phyloP scores from a whole-genome alignment of 2,329 filamentous ascomycete species.

The Teratosphaeriaceae sp. region DNA sequence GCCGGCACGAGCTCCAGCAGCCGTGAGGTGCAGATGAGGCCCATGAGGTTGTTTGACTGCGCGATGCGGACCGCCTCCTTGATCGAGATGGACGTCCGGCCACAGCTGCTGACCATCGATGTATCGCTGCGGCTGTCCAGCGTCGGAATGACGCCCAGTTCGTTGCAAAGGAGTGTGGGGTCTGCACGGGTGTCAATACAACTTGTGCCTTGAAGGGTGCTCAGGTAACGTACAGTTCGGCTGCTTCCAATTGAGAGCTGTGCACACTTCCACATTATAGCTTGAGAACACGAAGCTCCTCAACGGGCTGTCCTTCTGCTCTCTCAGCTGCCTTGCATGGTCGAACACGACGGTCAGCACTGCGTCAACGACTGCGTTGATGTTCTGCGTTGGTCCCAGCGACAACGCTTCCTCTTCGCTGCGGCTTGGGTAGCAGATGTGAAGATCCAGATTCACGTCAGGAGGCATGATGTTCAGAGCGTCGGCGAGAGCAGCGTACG shows the following conservation, averaged over 20 bases:
- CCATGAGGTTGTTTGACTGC: conserved; percentile 97
- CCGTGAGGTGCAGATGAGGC: conserved; percentile 80
- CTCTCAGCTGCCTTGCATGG: conserved; percentile 66
- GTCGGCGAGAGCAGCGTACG: conserved; percentile 73
- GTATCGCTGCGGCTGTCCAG: conserved; percentile 2
- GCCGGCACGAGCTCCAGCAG: conserved; percentile 89
- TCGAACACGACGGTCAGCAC: conserved; percentile 84
- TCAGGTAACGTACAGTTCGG: conserved; percentile 65
- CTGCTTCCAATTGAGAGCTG: conserved; percentile 97
- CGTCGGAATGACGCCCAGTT: conserved; percentile 46
- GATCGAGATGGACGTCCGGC: conserved; percentile 71
- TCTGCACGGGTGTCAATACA: conserved; percentile 40
- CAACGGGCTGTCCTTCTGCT: conserved; percentile 62
- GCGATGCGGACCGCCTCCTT: conserved; percentile 93
- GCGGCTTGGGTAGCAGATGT: conserved; percentile 75
- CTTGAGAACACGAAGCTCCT: conserved; percentile 91
- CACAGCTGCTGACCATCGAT: conserved; percentile 50
- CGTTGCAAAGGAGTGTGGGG: conserved; percentile 91
- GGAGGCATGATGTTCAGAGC: conserved; percentile 68
- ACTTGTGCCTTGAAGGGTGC: background rate
- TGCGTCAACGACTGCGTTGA: conserved; percentile 80
- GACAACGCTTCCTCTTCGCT: conserved; percentile 64
- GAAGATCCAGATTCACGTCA: conserved; percentile 83
- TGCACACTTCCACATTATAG: conserved; percentile 84
- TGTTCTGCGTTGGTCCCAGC: conserved; percentile 68